phyloP scores from a whole-genome alignment of 148 eudicot genomes.

The Rhododendron ovatum region DNA sequence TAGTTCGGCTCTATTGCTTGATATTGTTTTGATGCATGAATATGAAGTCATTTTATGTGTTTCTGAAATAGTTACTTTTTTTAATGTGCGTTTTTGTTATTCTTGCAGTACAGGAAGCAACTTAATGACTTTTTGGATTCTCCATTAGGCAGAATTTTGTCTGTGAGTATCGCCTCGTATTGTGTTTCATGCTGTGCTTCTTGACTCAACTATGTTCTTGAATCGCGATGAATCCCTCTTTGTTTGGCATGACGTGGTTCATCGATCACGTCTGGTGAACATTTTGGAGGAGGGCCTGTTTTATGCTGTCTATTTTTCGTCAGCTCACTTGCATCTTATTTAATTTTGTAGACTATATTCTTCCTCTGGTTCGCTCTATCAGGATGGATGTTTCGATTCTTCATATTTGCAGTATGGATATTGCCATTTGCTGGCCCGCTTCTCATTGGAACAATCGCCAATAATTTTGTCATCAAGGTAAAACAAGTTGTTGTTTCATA shows the following conservation, averaged over 20 bases:
- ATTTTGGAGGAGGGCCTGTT: not conserved
- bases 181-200: not conserved
- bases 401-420: constrained; percentile 75
- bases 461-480: constrained; percentile 86
- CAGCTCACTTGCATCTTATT: constrained; percentile 6
- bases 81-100: constrained; percentile 16
- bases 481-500: not conserved
- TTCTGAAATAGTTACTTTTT: not conserved
- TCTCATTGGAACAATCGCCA: constrained; percentile 64
- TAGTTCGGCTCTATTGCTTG: not conserved
- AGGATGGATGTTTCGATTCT: constrained; percentile 85
- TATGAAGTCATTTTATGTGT: not conserved
- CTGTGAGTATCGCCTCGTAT: constrained; percentile 43
- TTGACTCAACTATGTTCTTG: not conserved
- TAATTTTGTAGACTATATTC: constrained; percentile 66
- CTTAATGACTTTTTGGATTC: constrained; percentile 59
- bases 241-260: not conserved
- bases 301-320: not conserved
- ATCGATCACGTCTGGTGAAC: not conserved
- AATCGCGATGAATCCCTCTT: not conserved
- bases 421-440: constrained; percentile 94
- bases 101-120: constrained; percentile 87
- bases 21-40: not conserved
- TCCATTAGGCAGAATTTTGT: constrained; percentile 60
- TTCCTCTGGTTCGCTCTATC: constrained; percentile 94